These are phyloP conservation scores for Mycena citricolor DNA, from an alignment of 1,284 basidiomycete genomes.

Conservation along the genomic window DNA sequence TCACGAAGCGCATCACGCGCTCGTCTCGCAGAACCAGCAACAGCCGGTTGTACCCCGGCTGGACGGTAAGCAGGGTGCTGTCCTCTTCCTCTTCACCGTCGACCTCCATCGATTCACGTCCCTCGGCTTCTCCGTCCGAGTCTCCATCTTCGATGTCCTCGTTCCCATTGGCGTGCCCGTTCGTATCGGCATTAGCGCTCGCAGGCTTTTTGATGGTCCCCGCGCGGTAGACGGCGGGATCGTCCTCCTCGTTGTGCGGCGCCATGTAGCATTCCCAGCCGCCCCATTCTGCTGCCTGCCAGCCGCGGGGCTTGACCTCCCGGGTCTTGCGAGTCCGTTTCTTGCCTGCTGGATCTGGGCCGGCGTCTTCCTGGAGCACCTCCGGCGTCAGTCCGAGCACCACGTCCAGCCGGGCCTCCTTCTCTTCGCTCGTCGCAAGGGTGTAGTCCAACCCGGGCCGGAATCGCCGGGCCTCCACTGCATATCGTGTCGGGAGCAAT, in stretches of 20 bases:
- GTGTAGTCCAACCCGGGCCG: conserved; percentile 95
- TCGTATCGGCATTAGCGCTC: conserved; percentile 32
- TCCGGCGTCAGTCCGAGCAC: conserved; percentile 89
- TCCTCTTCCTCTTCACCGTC: conserved; percentile 68
- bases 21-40: conserved; percentile 91
- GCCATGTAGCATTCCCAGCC: conserved; percentile 99
- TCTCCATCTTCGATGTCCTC: conserved; percentile 18
- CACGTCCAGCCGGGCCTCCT: conserved; percentile 82
- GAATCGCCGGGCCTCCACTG: conserved; percentile 83
- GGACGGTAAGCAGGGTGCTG: conserved; percentile 84
- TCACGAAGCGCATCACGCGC: conserved; percentile 91
- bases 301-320: conserved; percentile 44
- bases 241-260: conserved; percentile 89
- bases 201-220: conserved; percentile 49
- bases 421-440: conserved; percentile 86
- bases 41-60: conserved; percentile 90
- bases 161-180: conserved; percentile 25
- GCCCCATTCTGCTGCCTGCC: conserved; percentile 82
- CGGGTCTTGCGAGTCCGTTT: conserved; percentile 30
- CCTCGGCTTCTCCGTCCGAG: conserved; percentile 6
- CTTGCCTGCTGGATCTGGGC: conserved; percentile 31
- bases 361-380: conserved; percentile 38
- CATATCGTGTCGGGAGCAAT: conserved; percentile 74
- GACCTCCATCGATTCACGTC: conserved; percentile 22
- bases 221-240: conserved; percentile 90